Evolutionary conservation across 129 eudicot species (phyloP).

Genomic region (Mikania micrantha): DNA sequence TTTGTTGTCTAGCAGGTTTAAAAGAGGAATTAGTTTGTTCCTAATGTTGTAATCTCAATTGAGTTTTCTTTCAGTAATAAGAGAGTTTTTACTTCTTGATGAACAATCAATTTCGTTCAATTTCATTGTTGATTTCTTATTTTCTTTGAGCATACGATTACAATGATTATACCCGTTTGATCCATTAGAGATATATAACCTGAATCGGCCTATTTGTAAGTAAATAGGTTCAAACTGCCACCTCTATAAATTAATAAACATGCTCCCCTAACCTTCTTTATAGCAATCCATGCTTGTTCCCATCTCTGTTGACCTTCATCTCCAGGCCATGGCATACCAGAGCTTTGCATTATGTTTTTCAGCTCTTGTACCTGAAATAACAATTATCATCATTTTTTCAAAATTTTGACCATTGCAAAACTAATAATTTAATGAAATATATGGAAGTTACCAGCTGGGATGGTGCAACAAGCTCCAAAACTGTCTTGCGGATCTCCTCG

Average conservation of each 20-base stretch:
- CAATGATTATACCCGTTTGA: not conserved
- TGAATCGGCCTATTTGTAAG: not conserved
- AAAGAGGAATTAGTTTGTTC: too few relatives aligned
- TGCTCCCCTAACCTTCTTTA: slow-evolving; percentile 61
- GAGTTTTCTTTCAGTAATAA: too few relatives aligned
- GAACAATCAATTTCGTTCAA: too few relatives aligned
- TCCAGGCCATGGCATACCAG: slow-evolving; percentile 99
- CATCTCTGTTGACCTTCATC: slow-evolving; percentile 84
- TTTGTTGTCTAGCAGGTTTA: too few relatives aligned
- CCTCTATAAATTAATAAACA: not conserved
- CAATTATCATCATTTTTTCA: slow-evolving; percentile 3
- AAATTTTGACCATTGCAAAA: not conserved
- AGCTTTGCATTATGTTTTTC: slow-evolving; percentile 59
- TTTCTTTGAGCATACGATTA: too few relatives aligned
- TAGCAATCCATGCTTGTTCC: slow-evolving; percentile 96
- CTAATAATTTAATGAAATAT: not conserved
- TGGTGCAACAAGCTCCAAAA: slow-evolving; percentile 76
- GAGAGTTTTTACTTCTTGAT: too few relatives aligned
- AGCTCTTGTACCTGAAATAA: slow-evolving; percentile 68
- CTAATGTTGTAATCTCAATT: too few relatives aligned
- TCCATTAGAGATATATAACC: not conserved
- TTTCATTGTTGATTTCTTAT: too few relatives aligned
- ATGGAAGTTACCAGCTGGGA: slow-evolving; percentile 56
- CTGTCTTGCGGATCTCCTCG: slow-evolving; percentile 71
- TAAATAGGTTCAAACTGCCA: not conserved